These are phyloP conservation scores for Cucumis hystrix DNA, from an alignment of 306 rosid genomes.

Conservation along the genomic window DNA sequence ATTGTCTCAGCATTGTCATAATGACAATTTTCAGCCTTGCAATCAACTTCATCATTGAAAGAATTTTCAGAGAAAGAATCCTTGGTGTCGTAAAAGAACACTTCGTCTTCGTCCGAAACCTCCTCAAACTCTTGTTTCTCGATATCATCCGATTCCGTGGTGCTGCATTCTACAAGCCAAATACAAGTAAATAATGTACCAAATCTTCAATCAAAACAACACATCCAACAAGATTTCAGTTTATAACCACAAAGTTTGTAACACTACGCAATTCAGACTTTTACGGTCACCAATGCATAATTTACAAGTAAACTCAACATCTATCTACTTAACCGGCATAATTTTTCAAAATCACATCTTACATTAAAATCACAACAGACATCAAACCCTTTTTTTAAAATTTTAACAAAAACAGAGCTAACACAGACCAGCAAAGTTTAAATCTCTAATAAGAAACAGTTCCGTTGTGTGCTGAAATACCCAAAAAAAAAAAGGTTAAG, in stretches of 20 bases:
- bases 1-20: slow-evolving; percentile 24
- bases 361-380: neutral
- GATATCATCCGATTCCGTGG: slow-evolving; percentile 83
- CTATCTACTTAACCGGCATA: neutral
- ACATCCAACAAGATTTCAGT: neutral
- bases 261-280: neutral
- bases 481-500: neutral
- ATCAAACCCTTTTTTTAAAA: neutral
- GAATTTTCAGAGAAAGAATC: slow-evolving; percentile 54
- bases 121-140: slow-evolving; percentile 88
- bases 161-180: slow-evolving; percentile 67
- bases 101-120: slow-evolving; percentile 82
- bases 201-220: neutral
- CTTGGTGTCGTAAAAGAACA: slow-evolving; percentile 50
- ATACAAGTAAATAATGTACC: neutral
- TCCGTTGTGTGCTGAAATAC: neutral
- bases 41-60: slow-evolving; percentile 13
- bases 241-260: neutral
- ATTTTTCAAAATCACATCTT: neutral
- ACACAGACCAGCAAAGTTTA: neutral
- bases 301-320: neutral
- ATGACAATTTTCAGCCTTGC: slow-evolving; percentile 17
- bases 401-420: neutral
- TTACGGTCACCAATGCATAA: neutral
- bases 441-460: neutral